Percentiles rank a stretch among this genome's conserved stretches.
Evolutionary conservation across 2,329 filamentous ascomycete genomes (phyloP).

Genomic region (Lasiodiplodia citricola): DNA sequence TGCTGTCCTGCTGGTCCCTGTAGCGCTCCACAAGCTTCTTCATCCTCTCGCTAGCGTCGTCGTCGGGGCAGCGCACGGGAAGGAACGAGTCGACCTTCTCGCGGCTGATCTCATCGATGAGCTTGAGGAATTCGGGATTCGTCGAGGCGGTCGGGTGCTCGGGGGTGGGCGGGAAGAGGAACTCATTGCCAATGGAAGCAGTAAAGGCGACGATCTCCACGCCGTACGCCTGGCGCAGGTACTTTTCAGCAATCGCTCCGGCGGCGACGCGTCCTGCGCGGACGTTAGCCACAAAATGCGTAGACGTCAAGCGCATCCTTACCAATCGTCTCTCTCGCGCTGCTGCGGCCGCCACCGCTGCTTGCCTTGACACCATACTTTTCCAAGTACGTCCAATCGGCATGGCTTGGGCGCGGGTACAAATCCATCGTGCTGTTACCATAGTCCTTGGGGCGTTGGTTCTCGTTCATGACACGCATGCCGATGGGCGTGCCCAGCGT

Average conservation of each 20-base stretch:
- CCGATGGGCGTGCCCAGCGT: conserved; percentile 91
- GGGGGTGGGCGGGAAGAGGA: conserved; percentile 75
- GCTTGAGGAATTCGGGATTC: conserved; percentile 77
- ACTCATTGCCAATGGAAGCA: conserved; percentile 78
- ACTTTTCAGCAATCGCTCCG: conserved; percentile 92
- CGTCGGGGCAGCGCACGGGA: conserved; percentile 86
- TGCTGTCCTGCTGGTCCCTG: conserved; percentile 81
- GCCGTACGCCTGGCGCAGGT: conserved; percentile 77
- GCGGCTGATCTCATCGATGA: conserved; percentile 75
- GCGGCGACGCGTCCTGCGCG: conserved; percentile 78
- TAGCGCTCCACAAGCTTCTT: conserved; percentile 77
- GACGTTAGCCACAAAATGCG: conserved; percentile 9
- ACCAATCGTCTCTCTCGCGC: conserved; percentile 94
- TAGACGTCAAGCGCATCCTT: conserved; percentile 28
- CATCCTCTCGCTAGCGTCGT: conserved; percentile 71
- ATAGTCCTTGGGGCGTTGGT: conserved; percentile 92
- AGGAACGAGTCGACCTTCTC: conserved; percentile 79
- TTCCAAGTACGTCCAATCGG: conserved; percentile 95
- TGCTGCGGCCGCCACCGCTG: conserved; percentile 86
- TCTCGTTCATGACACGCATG: conserved; percentile 87
- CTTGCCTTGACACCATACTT: conserved; percentile 96
- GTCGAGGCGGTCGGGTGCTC: conserved; percentile 71
- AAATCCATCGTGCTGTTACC: conserved; percentile 86
- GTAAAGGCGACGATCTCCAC: conserved; percentile 93
- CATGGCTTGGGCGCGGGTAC: conserved; percentile 90